Evolutionary conservation across 1,284 basidiomycete genomes (phyloP).

Genomic region (Phellinidium pouzarii): DNA sequence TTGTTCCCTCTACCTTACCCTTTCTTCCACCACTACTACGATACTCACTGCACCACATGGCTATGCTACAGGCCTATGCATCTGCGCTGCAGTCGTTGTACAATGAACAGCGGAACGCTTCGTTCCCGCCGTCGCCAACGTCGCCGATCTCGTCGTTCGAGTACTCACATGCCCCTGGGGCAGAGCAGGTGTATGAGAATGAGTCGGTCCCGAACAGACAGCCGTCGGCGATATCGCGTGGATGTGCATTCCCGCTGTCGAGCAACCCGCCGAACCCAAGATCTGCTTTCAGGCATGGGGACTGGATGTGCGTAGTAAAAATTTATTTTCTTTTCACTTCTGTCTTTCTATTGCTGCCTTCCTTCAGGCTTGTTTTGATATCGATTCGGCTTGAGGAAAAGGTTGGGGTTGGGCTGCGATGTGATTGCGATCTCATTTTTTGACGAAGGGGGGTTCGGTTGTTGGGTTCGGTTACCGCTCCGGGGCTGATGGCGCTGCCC

Average conservation of each 20-base stretch:
- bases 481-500: too few species aligned
- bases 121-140: constrained; percentile 4
- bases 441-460: too few species aligned
- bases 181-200: not conserved
- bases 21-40: not conserved
- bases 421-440: not conserved
- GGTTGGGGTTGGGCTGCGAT: not conserved
- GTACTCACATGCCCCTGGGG: not conserved
- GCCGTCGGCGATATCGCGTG: not conserved
- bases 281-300: constrained; percentile 61
- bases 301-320: constrained; percentile 64
- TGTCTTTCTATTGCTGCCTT: not conserved
- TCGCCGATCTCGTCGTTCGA: not conserved
- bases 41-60: not conserved
- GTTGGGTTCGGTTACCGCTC: too few species aligned
- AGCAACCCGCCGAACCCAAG: constrained; percentile 72
- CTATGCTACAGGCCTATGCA: not conserved
- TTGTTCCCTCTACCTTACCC: not conserved
- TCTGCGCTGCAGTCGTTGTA: not conserved
- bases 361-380: not conserved
- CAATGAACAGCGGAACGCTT: not conserved
- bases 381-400: not conserved
- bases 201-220: not conserved
- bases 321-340: constrained; percentile 1
- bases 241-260: constrained; percentile 45